Evolutionary conservation across 345 rosid genomes (phyloP).

Genomic region (Punica granatum): DNA sequence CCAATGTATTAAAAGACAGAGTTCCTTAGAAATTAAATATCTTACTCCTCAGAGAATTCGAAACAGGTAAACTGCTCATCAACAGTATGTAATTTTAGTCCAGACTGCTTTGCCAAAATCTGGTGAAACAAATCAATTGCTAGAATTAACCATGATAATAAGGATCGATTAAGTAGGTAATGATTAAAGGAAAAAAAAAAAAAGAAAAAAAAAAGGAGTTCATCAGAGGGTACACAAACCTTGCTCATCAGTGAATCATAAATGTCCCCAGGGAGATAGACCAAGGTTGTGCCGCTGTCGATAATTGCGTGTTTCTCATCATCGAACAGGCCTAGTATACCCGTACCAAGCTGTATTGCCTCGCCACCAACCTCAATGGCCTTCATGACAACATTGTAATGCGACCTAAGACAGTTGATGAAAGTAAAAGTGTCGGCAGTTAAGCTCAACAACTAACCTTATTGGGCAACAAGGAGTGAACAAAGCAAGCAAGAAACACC

Average conservation of each 20-base stretch:
- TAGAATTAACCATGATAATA: not conserved
- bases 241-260: constrained; percentile 41
- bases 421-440: constrained; percentile 12
- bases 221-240: constrained; percentile 21
- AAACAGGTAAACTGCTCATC: constrained; percentile 69
- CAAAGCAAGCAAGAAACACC: not conserved
- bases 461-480: constrained; percentile 3
- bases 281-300: constrained; percentile 95
- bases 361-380: constrained; percentile 59
- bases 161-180: not conserved
- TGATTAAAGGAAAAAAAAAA: too few relatives aligned
- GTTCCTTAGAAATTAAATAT: not conserved
- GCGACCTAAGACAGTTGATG: constrained; percentile 46
- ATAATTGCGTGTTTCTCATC: constrained; percentile 56
- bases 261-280: constrained; percentile 59
- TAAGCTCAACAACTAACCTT: constrained; percentile 4
- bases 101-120: constrained; percentile 48
- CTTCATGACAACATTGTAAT: constrained; percentile 73
- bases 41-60: constrained; percentile 50
- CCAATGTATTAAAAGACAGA: not conserved
- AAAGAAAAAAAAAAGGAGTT: not conserved
- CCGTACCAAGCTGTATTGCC: constrained; percentile 46
- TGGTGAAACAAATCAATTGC: constrained; percentile 19
- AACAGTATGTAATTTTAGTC: constrained; percentile 42
- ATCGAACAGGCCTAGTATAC: constrained; percentile 31